Evolutionary conservation across 371 early-diverging fungal species (phyloP), one percentile per base, ranked within the genome.

Genomic region (Mortierella sp.): DNA sequence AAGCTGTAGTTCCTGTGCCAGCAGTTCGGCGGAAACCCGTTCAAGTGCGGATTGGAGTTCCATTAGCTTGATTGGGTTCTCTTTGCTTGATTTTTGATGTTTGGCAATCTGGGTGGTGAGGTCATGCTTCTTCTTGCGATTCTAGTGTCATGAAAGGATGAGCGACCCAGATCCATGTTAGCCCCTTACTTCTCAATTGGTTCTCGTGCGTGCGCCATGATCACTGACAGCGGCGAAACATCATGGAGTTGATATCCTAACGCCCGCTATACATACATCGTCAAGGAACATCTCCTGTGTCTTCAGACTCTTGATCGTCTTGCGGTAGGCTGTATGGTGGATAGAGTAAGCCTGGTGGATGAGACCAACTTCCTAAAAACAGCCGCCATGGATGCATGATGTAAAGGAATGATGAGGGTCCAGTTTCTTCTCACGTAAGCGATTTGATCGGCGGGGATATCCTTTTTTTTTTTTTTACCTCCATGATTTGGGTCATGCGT

Each of bases 61-160:
- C 78, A 76, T 76, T 66, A 76, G 38, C 48, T 76, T 76, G 61
- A 76, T 76, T 7, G 78, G 78, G 26, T 76, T 76, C 26, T 76
- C 78, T 26, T 76, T 76, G 78, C 53, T 70, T 9, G 78, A 65
- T 31, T 76, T 76, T 43, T 76, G 78, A 21, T 39, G 52, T 19
- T 70, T 76, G 13, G 55, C 50, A 21, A 76, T 63, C 41, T 76
- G 78, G 10, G 14, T 54, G 1, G 63, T 70, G 26, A 76, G 55
- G 26, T 76, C 78, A 12, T 76, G 71, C 51, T 76, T 76, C 78
- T 66, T 76, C 51, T 76, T 76, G 48, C 78, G 70, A 28, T 76
- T 76, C 78, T 76, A 53, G 42, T 23, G 34, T 26, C 34, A 49
- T 7, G 54, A 39, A 26, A 42, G 28, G 30, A 27, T 47, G 26